Conservation (phyloP, 2,329 filamentous ascomycete genomes). For the Cryphonectria naterciae region DNA sequence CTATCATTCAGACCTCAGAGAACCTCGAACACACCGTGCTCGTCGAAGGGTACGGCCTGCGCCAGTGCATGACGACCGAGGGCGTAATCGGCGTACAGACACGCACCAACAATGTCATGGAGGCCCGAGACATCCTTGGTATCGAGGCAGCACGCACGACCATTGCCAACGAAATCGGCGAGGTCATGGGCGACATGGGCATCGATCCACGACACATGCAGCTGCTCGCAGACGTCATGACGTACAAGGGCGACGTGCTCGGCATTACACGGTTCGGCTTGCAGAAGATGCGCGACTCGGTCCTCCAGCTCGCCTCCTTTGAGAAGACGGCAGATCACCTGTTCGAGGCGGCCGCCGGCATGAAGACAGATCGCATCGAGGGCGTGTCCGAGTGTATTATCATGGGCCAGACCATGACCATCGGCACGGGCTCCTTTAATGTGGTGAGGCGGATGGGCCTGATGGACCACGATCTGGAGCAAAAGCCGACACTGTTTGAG, state of each 20-base stretch:
- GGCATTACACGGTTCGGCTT: constrained; percentile 96
- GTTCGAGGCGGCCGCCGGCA: constrained; percentile 89
- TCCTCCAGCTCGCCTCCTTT: constrained; percentile 91
- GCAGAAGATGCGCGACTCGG: constrained; percentile 93
- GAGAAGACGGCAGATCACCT: constrained; percentile 98
- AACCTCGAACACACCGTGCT: constrained; percentile 72
- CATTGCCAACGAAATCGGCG: constrained; percentile 84
- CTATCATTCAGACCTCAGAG: constrained; percentile 84
- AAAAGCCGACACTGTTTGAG: constrained; percentile 71
- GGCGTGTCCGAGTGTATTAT: constrained; percentile 98
- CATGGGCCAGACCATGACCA: constrained; percentile 90
- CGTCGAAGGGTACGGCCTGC: constrained; percentile 93
- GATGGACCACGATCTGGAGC: constrained; percentile 58
- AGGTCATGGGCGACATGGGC: constrained; percentile 91
- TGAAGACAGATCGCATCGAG: constrained; percentile 90
- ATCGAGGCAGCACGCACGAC: constrained; percentile 92
- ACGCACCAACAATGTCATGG: constrained; percentile 86
- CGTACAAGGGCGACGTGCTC: constrained; percentile 94
- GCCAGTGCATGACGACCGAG: constrained; percentile 88
- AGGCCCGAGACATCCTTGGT: constrained; percentile 82
- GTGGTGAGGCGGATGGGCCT: constrained; percentile 80
- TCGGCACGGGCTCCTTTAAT: constrained; percentile 92
- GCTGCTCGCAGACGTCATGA: constrained; percentile 96
- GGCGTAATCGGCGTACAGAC: constrained; percentile 81
- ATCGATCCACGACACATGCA: constrained; percentile 99